Base-by-base conservation (phyloP, 257 asterid genomes). In the Ligustrum vulgare region DNA sequence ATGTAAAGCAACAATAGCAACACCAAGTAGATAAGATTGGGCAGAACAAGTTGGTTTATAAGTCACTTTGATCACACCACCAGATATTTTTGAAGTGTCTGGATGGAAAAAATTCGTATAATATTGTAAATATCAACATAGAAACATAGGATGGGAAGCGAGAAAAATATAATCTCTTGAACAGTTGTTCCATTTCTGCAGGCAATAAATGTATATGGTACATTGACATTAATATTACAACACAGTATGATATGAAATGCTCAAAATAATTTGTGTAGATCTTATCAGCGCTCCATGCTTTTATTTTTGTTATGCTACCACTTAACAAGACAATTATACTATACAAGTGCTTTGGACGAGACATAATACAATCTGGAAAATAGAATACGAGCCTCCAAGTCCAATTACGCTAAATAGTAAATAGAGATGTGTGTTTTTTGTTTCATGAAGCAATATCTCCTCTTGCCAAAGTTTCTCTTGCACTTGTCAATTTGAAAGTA, bases 331-430 rank as follows among this genome's bases (percentile, higher is more conserved):
- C 51, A 68, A 18, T 68, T 22, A 56, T 25, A 39, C 9, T 28
- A 56, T 65, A 35, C 54, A 58, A 36, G 69, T 43, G 33, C 36
- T 41, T 41, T 43, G 28, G 36, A 5, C 18, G 20, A 8, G 76
- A 73, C 39, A 41, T 41, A 36, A 3, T 8, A 72, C 0, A 56
- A 70, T 13, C 28, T 6, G 22, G 54, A 69, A 39, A 69, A 47
- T 45, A 74, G 68, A 22, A 33, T 31, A 37, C 28, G 43, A 2
- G 28, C 64, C 64, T 56, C 28, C 51, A 45, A 71, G 20, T 54
- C 79, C 70, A 74, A 68, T 60, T 43, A 58, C 68, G 35, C 15
- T 66, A 49, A 60, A 34, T 49, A 56, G 31, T 56, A 41, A 41
- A 41, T 2, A 41, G 47, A 0, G 8, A 54, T 7, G 71, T 10